Conservation (phyloP, 2,329 filamentous ascomycete genomes). For the Hymenoscyphus occultus region DNA sequence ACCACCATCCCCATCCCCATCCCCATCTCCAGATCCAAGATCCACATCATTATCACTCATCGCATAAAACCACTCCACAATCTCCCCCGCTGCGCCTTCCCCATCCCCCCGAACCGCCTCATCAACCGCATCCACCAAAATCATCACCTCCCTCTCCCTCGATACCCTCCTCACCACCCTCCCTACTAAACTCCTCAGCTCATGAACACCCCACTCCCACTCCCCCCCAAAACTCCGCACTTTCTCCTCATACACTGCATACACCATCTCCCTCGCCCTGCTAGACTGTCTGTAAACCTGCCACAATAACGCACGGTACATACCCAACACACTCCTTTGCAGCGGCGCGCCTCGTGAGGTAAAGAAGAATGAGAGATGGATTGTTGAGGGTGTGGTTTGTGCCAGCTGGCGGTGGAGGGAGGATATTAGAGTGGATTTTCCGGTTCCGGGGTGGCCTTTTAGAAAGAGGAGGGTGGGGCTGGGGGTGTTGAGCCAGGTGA, state of each 20-base stretch:
- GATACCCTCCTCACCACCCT: slow-evolving; percentile 8
- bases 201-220: slow-evolving; percentile 16
- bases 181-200: slow-evolving; percentile 12
- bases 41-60: slow-evolving; percentile 5
- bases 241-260: slow-evolving; percentile 1
- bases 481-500: slow-evolving; percentile 24
- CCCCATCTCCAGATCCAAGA: too few species aligned
- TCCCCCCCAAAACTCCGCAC: background rate
- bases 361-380: slow-evolving; percentile 40
- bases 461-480: slow-evolving; percentile 39
- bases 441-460: slow-evolving; percentile 41
- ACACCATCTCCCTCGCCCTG: slow-evolving; percentile 6
- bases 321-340: slow-evolving; percentile 45
- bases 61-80: slow-evolving; percentile 15
- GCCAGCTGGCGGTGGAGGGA: slow-evolving; percentile 20
- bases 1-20: background rate
- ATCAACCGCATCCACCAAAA: slow-evolving; percentile 31
- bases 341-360: slow-evolving; percentile 36
- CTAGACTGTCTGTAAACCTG: slow-evolving; percentile 44
- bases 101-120: slow-evolving; percentile 20
- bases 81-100: background rate
- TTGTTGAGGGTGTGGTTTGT: background rate
- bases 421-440: slow-evolving; percentile 41
- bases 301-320: slow-evolving; percentile 46
- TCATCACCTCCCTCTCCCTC: slow-evolving; percentile 8